Conservation (phyloP, 1,139 yeast species). For the Hyphopichia burtonii region DNA sequence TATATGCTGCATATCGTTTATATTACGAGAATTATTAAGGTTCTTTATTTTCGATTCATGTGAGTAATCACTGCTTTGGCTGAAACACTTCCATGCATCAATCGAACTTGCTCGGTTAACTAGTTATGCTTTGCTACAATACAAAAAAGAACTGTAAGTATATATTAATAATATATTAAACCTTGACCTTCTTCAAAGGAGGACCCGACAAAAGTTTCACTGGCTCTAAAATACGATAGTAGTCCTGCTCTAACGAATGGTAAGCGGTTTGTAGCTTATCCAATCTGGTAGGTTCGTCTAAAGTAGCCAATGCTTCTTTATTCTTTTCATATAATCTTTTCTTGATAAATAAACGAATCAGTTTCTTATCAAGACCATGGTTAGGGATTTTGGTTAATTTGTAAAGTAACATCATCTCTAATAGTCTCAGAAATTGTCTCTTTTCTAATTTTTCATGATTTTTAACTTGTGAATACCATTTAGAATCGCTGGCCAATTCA, state of each 20-base stretch:
- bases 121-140: too few species aligned
- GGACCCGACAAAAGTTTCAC: not conserved
- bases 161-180: not conserved
- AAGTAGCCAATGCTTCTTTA: constrained; percentile 67
- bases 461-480: constrained; percentile 46
- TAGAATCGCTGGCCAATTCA: constrained; percentile 20
- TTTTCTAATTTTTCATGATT: constrained; percentile 60
- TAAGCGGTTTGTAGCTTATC: constrained; percentile 80
- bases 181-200: not conserved
- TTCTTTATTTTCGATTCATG: too few species aligned
- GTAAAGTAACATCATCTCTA: constrained; percentile 71
- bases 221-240: constrained; percentile 50
- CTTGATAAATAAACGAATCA: constrained; percentile 64
- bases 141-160: too few species aligned
- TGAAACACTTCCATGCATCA: too few species aligned
- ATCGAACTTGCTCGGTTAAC: too few species aligned
- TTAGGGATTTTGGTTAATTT: constrained; percentile 30
- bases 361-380: constrained; percentile 28
- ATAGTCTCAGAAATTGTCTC: constrained; percentile 72
- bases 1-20: too few species aligned
- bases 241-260: constrained; percentile 65
- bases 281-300: constrained; percentile 59
- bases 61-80: too few species aligned
- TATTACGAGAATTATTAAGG: too few species aligned
- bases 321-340: constrained; percentile 73